phyloP scores from a whole-genome alignment of 2,329 filamentous ascomycete species.

The Kalmusia sp. region DNA sequence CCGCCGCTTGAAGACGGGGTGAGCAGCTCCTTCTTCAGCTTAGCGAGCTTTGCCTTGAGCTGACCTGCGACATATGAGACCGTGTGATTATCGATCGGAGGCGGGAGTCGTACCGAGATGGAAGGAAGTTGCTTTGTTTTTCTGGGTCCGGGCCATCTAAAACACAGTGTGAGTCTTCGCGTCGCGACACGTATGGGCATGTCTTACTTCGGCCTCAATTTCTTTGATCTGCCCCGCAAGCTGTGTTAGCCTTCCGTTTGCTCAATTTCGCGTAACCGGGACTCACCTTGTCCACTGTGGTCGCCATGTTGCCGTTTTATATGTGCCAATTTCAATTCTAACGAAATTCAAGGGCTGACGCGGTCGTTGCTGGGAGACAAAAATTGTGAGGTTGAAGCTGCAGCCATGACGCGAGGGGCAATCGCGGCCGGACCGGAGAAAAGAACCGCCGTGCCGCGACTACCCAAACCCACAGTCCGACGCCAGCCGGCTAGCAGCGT shows the following conservation, averaged over 20 bases:
- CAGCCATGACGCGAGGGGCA: constrained; percentile 34
- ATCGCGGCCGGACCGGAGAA: constrained; percentile 25
- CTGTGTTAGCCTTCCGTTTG: constrained; percentile 34
- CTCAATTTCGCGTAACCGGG: constrained; percentile 28
- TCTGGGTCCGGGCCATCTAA: constrained; percentile 94
- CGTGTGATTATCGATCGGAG: constrained; percentile 6
- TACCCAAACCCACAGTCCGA: constrained; percentile 25
- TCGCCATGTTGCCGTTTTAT: constrained; percentile 75
- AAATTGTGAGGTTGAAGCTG: constrained; percentile 38
- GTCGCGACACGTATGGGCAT: constrained; percentile 19
- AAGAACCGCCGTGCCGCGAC: constrained; percentile 9
- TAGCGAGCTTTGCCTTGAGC: constrained; percentile 96
- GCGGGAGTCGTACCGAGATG: constrained; percentile 71
- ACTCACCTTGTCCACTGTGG: constrained; percentile 92
- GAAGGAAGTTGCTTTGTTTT: constrained; percentile 94
- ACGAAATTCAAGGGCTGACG: constrained; percentile 1
- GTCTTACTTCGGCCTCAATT: constrained; percentile 87
- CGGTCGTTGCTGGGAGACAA: constrained; percentile 17
- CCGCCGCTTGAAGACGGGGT: constrained; percentile 81
- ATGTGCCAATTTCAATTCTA: constrained; percentile 10
- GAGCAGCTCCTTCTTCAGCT: constrained; percentile 94
- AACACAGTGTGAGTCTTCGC: constrained; percentile 30
- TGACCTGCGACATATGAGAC: constrained; percentile 62
- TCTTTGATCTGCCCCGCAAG: constrained; percentile 79
- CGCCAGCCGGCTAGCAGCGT: constrained; percentile 25